Conservation (phyloP, 495 filamentous ascomycete species). For the Penicillium manginii region DNA sequence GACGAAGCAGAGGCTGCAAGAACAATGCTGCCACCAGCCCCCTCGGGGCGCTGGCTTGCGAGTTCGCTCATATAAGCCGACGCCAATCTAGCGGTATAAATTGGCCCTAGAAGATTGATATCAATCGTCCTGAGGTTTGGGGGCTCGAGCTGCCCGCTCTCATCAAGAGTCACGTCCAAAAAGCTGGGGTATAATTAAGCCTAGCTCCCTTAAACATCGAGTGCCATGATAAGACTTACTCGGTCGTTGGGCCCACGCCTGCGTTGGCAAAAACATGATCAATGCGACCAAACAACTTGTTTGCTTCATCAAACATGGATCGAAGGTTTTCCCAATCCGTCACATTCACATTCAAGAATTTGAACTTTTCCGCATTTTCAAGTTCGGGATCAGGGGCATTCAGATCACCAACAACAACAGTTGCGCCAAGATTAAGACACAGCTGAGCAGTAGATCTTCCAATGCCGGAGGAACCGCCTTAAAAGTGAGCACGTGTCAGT, state of each 20-base stretch:
- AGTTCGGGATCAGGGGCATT: slow-evolving; percentile 29
- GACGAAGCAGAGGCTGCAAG: slow-evolving; percentile 43
- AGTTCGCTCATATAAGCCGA: slow-evolving; percentile 39
- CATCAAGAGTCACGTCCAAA: slow-evolving; percentile 43
- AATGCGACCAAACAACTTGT: slow-evolving; percentile 44
- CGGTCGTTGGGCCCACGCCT: slow-evolving; percentile 41
- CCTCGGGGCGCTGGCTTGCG: slow-evolving; percentile 19
- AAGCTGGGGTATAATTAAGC: slow-evolving; percentile 20
- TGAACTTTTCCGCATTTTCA: slow-evolving; percentile 19
- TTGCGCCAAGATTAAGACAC: slow-evolving; percentile 49
- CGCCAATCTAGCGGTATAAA: slow-evolving; percentile 45
- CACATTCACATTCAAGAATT: slow-evolving; percentile 45
- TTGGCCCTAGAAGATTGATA: slow-evolving; percentile 46
- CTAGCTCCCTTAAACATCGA: background rate
- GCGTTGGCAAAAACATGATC: slow-evolving; percentile 58
- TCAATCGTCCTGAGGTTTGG: slow-evolving; percentile 43
- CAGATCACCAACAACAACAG: slow-evolving; percentile 48
- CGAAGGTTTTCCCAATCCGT: slow-evolving; percentile 43
- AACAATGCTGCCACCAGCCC: slow-evolving; percentile 37
- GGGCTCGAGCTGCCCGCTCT: slow-evolving; percentile 43
- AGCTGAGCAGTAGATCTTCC: slow-evolving; percentile 49
- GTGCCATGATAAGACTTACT: slow-evolving; percentile 5
- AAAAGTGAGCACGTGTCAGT: background rate
- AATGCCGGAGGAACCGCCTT: slow-evolving; percentile 56
- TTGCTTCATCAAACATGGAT: slow-evolving; percentile 42